phyloP scores from a whole-genome alignment of 1,284 basidiomycete species.

The Leccinum fallax region DNA sequence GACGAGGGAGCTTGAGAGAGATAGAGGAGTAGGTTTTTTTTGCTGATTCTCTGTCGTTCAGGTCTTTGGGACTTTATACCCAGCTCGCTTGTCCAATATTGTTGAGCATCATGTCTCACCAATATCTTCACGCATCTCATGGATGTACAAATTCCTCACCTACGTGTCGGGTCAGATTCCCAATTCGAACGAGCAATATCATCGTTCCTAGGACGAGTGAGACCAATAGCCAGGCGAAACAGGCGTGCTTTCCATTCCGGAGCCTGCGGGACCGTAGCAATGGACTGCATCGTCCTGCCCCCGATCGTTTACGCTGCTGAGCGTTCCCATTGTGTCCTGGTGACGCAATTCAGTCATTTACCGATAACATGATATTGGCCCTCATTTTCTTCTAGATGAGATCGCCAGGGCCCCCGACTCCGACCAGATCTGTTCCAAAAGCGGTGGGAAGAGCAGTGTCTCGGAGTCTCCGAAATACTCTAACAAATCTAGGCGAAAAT shows the following conservation, averaged over 20 bases:
- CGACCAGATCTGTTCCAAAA: conserved; percentile 20
- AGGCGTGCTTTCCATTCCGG: conserved; percentile 36
- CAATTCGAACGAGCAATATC: conserved; percentile 24
- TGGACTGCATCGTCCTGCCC: conserved; percentile 20
- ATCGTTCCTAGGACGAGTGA: conserved; percentile 16
- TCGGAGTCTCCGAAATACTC: conserved; percentile 2
- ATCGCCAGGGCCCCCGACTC: conserved; percentile 20
- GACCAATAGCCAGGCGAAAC: conserved; percentile 32
- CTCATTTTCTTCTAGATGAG: conserved; percentile 17
- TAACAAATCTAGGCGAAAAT: not conserved
- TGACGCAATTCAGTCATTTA: conserved; percentile 32
- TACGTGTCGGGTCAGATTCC: conserved; percentile 23
- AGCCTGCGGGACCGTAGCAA: conserved; percentile 29
- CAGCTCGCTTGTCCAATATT: conserved; percentile 24
- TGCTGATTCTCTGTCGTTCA: conserved; percentile 17
- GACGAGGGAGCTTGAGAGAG: conserved; percentile 14
- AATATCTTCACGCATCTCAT: conserved; percentile 15
- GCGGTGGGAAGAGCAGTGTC: not conserved
- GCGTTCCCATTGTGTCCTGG: conserved; percentile 16
- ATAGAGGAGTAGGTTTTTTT: conserved; percentile 14
- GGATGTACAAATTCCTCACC: conserved; percentile 24
- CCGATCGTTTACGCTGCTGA: conserved; percentile 22
- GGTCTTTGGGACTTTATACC: conserved; percentile 27
- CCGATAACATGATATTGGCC: conserved; percentile 10
- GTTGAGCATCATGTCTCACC: conserved; percentile 24